A percentile compares a stretch with the other conserved stretches of the same genome.
Conservation (phyloP, 2,329 filamentous ascomycete genomes). For the Penicillium sp. region DNA sequence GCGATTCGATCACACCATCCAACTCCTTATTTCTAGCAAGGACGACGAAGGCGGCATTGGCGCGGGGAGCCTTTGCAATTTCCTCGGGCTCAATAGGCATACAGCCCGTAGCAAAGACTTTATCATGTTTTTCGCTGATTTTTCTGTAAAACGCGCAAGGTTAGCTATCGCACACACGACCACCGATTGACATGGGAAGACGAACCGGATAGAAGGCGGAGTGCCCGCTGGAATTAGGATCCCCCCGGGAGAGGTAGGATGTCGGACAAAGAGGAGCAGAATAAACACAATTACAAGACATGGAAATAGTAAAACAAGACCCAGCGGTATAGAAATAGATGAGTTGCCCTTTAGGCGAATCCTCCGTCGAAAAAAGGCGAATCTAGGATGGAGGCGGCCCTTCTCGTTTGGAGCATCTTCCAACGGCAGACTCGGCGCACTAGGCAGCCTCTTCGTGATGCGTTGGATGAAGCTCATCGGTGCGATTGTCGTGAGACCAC, state of each 20-base stretch:
- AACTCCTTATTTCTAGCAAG: constrained; percentile 92
- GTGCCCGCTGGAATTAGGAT: constrained; percentile 81
- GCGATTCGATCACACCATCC: constrained; percentile 87
- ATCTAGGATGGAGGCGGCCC: constrained; percentile 39
- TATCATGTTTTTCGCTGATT: constrained; percentile 95
- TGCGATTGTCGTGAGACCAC: constrained; percentile 22
- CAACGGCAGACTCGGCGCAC: constrained; percentile 38
- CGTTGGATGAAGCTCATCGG: constrained; percentile 48
- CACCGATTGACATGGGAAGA: constrained; percentile 9
- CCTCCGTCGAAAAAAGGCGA: constrained; percentile 77
- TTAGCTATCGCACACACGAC: constrained; percentile 11
- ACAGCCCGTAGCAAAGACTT: constrained; percentile 88
- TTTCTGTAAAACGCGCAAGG: constrained; percentile 49
- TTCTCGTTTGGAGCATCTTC: constrained; percentile 42
- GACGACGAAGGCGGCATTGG: constrained; percentile 92
- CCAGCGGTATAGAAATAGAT: constrained; percentile 81
- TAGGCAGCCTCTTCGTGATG: constrained; percentile 45
- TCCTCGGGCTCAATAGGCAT: constrained; percentile 63
- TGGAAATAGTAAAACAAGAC: constrained; percentile 86
- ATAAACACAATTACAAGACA: constrained; percentile 85
- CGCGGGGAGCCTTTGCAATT: constrained; percentile 51
- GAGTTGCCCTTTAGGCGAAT: constrained; percentile 87
- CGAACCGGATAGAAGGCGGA: constrained; percentile 80
- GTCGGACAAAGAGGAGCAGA: constrained; percentile 75
- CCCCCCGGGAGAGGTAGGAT: constrained; percentile 71